Conservation (phyloP, 148 eudicot species). For the Cornus kousa region DNA sequence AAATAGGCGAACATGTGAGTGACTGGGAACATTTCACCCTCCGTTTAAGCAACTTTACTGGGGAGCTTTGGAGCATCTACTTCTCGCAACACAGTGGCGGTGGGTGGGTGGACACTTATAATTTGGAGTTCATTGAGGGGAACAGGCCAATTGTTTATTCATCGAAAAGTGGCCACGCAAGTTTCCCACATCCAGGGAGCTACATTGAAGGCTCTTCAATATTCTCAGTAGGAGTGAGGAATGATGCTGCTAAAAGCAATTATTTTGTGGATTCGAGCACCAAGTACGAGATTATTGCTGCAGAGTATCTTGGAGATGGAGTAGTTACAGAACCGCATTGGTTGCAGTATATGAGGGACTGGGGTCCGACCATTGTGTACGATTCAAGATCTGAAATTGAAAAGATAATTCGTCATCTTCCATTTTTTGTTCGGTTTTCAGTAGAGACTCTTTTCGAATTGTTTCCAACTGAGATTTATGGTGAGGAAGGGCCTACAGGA, state of each 20-base stretch:
- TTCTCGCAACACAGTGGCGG: slow-evolving; percentile 92
- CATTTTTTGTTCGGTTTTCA: slow-evolving; percentile 62
- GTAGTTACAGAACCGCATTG: slow-evolving; percentile 64
- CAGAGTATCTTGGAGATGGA: slow-evolving; percentile 71
- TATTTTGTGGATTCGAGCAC: slow-evolving; percentile 65
- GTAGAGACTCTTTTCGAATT: slow-evolving; percentile 65
- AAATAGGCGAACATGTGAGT: slow-evolving; percentile 78
- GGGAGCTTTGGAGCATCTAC: slow-evolving; percentile 70
- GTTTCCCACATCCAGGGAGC: slow-evolving; percentile 72
- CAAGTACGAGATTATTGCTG: slow-evolving; percentile 65
- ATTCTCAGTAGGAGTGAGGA: slow-evolving; percentile 70
- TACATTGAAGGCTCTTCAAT: slow-evolving; percentile 66
- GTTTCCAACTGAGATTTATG: slow-evolving; percentile 84
- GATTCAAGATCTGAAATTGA: slow-evolving; percentile 69
- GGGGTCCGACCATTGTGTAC: slow-evolving; percentile 84
- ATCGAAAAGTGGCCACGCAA: slow-evolving; percentile 75
- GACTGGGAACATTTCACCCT: slow-evolving; percentile 98
- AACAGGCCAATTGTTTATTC: slow-evolving; percentile 75
- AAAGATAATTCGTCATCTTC: slow-evolving; percentile 66
- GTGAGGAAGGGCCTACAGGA: slow-evolving; percentile 97
- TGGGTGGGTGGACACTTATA: slow-evolving; percentile 62
- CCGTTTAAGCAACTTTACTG: slow-evolving; percentile 81
- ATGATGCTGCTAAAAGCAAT: slow-evolving; percentile 68
- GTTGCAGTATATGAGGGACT: slow-evolving; percentile 95
- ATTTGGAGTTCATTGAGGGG: slow-evolving; percentile 67